These are phyloP conservation scores for Crithidia sp. DNA, from an alignment of 208 protist genomes.

Conservation along the genomic window DNA sequence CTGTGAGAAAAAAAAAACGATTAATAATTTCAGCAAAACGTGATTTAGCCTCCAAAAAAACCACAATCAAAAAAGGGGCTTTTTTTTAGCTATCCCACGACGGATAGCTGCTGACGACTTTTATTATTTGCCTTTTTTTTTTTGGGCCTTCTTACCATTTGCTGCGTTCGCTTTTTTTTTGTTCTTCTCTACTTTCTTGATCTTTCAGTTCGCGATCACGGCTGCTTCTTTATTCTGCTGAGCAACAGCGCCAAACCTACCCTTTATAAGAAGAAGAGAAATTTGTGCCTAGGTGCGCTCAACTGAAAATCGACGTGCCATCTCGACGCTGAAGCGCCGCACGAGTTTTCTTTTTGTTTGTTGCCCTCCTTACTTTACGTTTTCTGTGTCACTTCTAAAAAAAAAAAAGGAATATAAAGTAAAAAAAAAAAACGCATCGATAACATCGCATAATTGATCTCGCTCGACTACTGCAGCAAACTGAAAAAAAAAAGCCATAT, in stretches of 20 bases:
- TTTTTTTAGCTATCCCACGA: background rate
- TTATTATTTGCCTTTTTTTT: slow-evolving; percentile 2
- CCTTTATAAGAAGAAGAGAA: too few relatives aligned
- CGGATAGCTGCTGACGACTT: too few relatives aligned
- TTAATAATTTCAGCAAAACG: too few relatives aligned
- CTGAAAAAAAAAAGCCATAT: background rate
- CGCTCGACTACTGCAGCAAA: background rate
- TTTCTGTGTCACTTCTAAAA: background rate
- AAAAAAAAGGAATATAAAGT: background rate
- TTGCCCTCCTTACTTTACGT: background rate
- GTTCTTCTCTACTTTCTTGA: background rate
- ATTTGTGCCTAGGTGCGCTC: too few relatives aligned
- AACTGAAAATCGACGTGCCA: too few relatives aligned
- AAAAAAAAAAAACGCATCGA: background rate
- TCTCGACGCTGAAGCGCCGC: too few relatives aligned
- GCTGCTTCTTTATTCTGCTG: background rate
- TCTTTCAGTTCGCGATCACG: background rate
- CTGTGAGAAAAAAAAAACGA: too few relatives aligned
- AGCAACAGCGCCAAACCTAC: too few relatives aligned
- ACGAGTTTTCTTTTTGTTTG: background rate
- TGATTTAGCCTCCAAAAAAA: background rate
- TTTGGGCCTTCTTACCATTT: background rate
- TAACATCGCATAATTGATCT: too few relatives aligned
- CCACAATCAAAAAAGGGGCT: background rate
- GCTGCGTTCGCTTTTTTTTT: slow-evolving; percentile 1